phyloP scores from a whole-genome alignment of 2,329 filamentous ascomycete genomes.

The Penicillium olsonii region DNA sequence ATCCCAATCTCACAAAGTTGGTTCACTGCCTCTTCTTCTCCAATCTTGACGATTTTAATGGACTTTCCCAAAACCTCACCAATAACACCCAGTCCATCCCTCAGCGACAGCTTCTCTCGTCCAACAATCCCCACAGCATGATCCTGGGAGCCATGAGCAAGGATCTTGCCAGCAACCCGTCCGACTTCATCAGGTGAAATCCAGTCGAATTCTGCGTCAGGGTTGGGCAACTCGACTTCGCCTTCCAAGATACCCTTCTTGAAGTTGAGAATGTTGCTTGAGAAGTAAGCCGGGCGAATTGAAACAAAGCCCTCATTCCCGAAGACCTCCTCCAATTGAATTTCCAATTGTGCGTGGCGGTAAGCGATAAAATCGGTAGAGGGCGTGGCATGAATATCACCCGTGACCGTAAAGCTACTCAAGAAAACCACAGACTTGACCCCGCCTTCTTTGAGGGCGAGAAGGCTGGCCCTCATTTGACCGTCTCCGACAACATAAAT shows the following conservation, averaged over 20 bases:
- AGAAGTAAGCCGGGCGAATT: slow-evolving; percentile 48
- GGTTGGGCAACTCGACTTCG: slow-evolving; percentile 35
- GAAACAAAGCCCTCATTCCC: slow-evolving; percentile 40
- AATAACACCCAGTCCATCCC: slow-evolving; percentile 32
- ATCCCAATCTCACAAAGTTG: slow-evolving; percentile 13
- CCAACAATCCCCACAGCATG: slow-evolving; percentile 41
- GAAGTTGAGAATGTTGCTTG: slow-evolving; percentile 38
- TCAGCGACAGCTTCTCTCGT: slow-evolving; percentile 34
- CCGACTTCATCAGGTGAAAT: slow-evolving; percentile 51
- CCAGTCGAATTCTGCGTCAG: slow-evolving; percentile 39
- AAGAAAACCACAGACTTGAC: slow-evolving; percentile 50
- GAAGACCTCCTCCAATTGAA: slow-evolving; percentile 45
- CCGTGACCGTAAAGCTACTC: slow-evolving; percentile 41
- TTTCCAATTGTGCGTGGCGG: slow-evolving; percentile 49
- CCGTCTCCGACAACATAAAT: slow-evolving; percentile 44
- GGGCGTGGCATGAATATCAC: slow-evolving; percentile 27
- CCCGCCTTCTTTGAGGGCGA: slow-evolving; percentile 50
- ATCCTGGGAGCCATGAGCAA: slow-evolving; percentile 35
- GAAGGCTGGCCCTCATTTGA: slow-evolving; percentile 46
- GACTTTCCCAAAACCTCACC: slow-evolving; percentile 35
- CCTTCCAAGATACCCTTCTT: slow-evolving; percentile 31
- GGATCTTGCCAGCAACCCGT: slow-evolving; percentile 41
- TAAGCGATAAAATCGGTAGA: slow-evolving; percentile 39
- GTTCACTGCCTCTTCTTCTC: slow-evolving; percentile 26
- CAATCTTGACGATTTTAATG: slow-evolving; percentile 26